Evolutionary conservation across 805 yeast species (phyloP).

Genomic region (Zygotorulaspora florentina): DNA sequence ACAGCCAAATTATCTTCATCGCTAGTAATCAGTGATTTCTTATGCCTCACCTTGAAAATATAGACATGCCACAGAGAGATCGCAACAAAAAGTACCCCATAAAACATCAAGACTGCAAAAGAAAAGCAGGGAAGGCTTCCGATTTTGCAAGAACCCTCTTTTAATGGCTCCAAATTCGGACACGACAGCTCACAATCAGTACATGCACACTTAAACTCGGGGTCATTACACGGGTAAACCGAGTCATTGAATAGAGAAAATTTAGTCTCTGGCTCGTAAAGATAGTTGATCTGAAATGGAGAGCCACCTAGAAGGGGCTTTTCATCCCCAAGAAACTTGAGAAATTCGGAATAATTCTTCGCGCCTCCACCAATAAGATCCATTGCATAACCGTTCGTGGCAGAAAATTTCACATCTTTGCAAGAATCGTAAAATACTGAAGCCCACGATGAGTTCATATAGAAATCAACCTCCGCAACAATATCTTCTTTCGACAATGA

Average conservation of each 20-base stretch:
- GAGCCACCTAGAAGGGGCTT: conserved; percentile 93
- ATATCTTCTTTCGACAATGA: conserved; percentile 46
- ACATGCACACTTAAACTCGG: conserved; percentile 73
- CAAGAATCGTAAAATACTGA: conserved; percentile 72
- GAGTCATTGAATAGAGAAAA: conserved; percentile 18
- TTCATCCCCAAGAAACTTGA: conserved; percentile 90
- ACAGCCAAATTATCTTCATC: conserved; percentile 6
- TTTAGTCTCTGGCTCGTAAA: conserved; percentile 40
- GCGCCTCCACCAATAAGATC: conserved; percentile 99
- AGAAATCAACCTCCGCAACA: conserved; percentile 68
- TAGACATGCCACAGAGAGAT: conserved; percentile 25
- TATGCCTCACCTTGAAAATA: conserved; percentile 20
- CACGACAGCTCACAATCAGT: conserved; percentile 83
- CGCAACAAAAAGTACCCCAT: conserved; percentile 35
- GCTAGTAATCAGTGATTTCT: conserved; percentile 26
- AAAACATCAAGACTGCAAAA: conserved; percentile 51
- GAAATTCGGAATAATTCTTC: conserved; percentile 58
- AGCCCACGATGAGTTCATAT: conserved; percentile 58
- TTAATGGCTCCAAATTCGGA: conserved; percentile 56
- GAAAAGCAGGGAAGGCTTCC: conserved; percentile 72
- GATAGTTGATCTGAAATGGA: conserved; percentile 86
- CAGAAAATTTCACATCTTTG: conserved; percentile 82
- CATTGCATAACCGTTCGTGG: conserved; percentile 95
- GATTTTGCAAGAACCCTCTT: conserved; percentile 46
- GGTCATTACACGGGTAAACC: conserved; percentile 53